Base-by-base conservation (phyloP, 495 filamentous ascomycete genomes). In the Xylaria venustula region DNA sequence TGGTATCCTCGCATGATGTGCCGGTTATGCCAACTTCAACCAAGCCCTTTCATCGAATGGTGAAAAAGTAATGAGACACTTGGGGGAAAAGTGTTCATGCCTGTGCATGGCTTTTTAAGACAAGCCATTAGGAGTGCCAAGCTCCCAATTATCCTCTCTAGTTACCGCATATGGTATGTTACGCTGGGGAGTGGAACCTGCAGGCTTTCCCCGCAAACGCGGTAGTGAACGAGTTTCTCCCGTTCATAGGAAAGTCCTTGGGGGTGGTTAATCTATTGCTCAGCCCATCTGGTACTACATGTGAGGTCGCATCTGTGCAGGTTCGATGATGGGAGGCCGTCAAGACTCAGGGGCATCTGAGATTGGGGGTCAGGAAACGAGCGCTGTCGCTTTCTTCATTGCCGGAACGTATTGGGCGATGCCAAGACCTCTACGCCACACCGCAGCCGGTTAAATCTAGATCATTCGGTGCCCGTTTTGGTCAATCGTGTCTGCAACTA, bases 1-100 rank as follows among this genome's bases (percentile, higher is more conserved):
- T 53, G n/a, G 52, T 26, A 32, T 42, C 55, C 26, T 23, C 62
- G 63, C 69, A 71, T 71, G 41, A 34, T 65, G 54, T 44, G 45
- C 28, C 30, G 36, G 22, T 2, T 54, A 26, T 47, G 19, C 9
- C 17, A 32, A 20, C 20, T 54, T 48, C 40, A 20, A 46, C 32
- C 50, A 48, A 54, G 3, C 34, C 20, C 36, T 15, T 20, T 15
- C 26, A 60, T 52, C 25, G 20, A 53, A 15, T 14, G 34, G 44
- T 22, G 41, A 34, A 25, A 47, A 3, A 22, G 28, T 0, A 4
- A 50, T 23, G 37, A 49, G n/a, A 34, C 15, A 4, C 40, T 37
- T 47, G 19, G 22, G 3, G n/a, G n/a, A 4, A 32, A 3, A 26
- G 11, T 14, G 12, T 15, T n/a, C 5, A 15, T 14, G 12, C 22